Evolutionary conservation across 108 stramenopile genomes (phyloP).

Genomic region (Cyclotella kingstonii): DNA sequence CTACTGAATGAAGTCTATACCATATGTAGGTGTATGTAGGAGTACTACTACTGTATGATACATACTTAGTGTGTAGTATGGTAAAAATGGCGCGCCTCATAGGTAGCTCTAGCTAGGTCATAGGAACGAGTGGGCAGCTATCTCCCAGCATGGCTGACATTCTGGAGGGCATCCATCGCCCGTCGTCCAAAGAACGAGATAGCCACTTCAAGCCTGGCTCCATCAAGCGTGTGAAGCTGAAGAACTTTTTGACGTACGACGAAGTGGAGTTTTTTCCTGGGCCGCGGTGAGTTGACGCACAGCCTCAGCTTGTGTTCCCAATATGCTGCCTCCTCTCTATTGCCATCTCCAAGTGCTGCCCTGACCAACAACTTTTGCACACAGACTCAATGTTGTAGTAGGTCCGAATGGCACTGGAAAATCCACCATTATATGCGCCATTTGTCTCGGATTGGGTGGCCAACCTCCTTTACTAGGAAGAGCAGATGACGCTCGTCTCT

Average conservation of each 20-base stretch:
- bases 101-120: background rate
- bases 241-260: slow-evolving; percentile 75
- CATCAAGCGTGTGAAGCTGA: slow-evolving; percentile 63
- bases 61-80: background rate
- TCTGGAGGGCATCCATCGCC: slow-evolving; percentile 28
- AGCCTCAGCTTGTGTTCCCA: background rate
- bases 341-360: slow-evolving; percentile 1
- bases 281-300: slow-evolving; percentile 54
- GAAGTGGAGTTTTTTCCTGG: slow-evolving; percentile 69
- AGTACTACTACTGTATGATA: background rate
- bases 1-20: background rate
- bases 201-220: slow-evolving; percentile 76
- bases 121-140: background rate
- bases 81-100: background rate
- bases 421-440: slow-evolving; percentile 91
- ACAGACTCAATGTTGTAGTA: slow-evolving; percentile 90
- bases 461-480: slow-evolving; percentile 84
- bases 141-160: background rate
- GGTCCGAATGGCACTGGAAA: slow-evolving; percentile 97
- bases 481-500: slow-evolving; percentile 79
- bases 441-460: slow-evolving; percentile 92
- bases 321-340: background rate
- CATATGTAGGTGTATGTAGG: background rate
- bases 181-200: slow-evolving; percentile 37
- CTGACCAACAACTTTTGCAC: slow-evolving; percentile 1